These are phyloP conservation scores for Syzygium aromaticum DNA, from an alignment of 345 rosid genomes.

Conservation along the genomic window DNA sequence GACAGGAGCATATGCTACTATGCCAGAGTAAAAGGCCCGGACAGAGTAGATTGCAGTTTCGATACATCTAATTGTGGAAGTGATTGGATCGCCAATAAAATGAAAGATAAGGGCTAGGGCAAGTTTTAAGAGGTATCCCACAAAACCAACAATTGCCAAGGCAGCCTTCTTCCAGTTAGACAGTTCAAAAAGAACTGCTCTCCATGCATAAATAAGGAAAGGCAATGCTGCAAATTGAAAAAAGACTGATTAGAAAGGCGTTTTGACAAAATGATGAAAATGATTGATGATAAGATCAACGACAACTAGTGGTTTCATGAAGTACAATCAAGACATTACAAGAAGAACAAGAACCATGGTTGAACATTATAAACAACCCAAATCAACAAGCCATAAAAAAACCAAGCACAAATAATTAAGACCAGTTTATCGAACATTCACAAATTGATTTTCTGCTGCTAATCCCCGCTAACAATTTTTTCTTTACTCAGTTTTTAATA, in stretches of 20 bases:
- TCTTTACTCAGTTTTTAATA: not conserved
- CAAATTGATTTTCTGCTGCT: not conserved
- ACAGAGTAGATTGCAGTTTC: slow-evolving; percentile 50
- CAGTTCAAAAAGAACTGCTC: slow-evolving; percentile 72
- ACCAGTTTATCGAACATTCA: not conserved
- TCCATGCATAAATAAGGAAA: slow-evolving; percentile 76
- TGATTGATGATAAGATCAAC: not conserved
- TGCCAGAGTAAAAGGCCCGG: slow-evolving; percentile 62
- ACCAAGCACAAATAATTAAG: not conserved
- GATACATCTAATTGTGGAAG: slow-evolving; percentile 36
- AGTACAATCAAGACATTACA: not conserved
- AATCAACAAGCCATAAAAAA: not conserved
- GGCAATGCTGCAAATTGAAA: slow-evolving; percentile 46
- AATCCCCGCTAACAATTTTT: not conserved
- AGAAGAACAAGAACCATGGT: not conserved
- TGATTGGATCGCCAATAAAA: slow-evolving; percentile 72
- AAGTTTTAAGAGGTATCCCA: slow-evolving; percentile 55
- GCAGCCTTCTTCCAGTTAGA: slow-evolving; percentile 58
- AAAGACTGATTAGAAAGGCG: not conserved
- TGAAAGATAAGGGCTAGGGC: slow-evolving; percentile 59
- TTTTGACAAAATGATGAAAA: not conserved
- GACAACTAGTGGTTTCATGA: not conserved
- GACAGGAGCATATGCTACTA: slow-evolving; percentile 62
- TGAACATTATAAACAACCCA: not conserved
- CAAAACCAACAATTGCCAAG: slow-evolving; percentile 28